Conservation (phyloP, 2,329 filamentous ascomycete species). For the Aureobasidium namibiae region DNA sequence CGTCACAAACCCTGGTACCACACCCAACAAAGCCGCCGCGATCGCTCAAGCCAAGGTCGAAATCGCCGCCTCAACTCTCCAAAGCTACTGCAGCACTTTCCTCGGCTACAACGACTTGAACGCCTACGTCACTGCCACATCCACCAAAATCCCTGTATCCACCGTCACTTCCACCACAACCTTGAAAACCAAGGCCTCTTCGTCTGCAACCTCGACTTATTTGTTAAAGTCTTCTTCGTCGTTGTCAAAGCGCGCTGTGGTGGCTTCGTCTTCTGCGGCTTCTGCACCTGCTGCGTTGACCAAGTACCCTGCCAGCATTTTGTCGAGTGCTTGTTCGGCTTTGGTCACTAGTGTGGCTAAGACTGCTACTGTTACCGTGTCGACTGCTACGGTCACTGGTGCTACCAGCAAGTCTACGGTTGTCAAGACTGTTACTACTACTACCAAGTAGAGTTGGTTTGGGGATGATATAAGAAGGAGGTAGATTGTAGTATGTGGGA, state of each 20-base stretch:
- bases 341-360: slow-evolving; percentile 3
- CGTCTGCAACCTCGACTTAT: background rate
- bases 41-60: slow-evolving; percentile 16
- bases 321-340: slow-evolving; percentile 15
- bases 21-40: slow-evolving; percentile 10
- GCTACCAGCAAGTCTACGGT: slow-evolving; percentile 16
- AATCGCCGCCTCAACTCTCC: background rate
- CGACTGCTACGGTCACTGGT: slow-evolving; percentile 11
- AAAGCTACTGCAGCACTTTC: background rate
- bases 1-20: background rate
- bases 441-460: background rate
- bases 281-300: slow-evolving; percentile 13
- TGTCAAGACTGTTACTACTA: slow-evolving; percentile 13
- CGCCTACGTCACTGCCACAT: background rate
- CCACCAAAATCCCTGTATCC: background rate
- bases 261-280: background rate
- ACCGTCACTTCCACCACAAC: background rate
- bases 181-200: background rate
- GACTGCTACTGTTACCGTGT: slow-evolving; percentile 6
- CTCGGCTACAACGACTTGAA: background rate
- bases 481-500: too few species aligned
- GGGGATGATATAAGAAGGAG: too few species aligned
- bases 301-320: slow-evolving; percentile 13
- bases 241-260: background rate
- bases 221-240: background rate